Percentiles rank a stretch among this genome's conserved stretches.
Evolutionary conservation across 805 yeast species (phyloP).

Genomic region (Cyberlindnera mississippiensis): DNA sequence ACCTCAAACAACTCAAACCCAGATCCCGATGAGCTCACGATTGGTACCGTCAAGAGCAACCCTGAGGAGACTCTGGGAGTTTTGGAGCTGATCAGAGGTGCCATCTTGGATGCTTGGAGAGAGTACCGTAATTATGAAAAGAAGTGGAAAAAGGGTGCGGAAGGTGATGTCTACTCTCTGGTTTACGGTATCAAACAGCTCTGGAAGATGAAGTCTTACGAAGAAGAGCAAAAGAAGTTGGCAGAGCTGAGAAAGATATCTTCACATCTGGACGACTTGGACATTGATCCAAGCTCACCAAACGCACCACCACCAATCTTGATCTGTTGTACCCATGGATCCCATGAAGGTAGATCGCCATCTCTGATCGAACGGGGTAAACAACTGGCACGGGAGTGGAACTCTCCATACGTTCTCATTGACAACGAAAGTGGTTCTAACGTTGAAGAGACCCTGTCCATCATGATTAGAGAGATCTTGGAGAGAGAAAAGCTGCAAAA

Average conservation of each 20-base stretch:
- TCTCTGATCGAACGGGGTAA: slow-evolving; percentile 53
- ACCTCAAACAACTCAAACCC: slow-evolving; percentile 6
- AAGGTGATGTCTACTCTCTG: slow-evolving; percentile 61
- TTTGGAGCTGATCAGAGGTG: slow-evolving; percentile 44
- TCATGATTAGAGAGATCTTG: slow-evolving; percentile 56
- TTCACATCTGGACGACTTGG: slow-evolving; percentile 29
- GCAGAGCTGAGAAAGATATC: slow-evolving; percentile 30
- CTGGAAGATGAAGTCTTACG: slow-evolving; percentile 42
- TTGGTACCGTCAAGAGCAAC: slow-evolving; percentile 14
- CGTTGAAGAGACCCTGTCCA: slow-evolving; percentile 53
- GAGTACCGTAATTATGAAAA: slow-evolving; percentile 54
- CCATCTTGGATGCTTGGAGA: slow-evolving; percentile 70
- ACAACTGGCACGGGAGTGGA: slow-evolving; percentile 56
- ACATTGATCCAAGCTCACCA: slow-evolving; percentile 35
- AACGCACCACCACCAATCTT: slow-evolving; percentile 60
- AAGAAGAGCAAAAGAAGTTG: slow-evolving; percentile 30
- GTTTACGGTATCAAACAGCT: slow-evolving; percentile 53
- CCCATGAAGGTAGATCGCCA: slow-evolving; percentile 58
- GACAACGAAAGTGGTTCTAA: slow-evolving; percentile 48
- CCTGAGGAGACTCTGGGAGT: slow-evolving; percentile 21
- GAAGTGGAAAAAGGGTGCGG: slow-evolving; percentile 61
- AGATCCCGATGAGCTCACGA: slow-evolving; percentile 11
- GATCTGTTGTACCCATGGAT: slow-evolving; percentile 60
- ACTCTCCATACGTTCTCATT: slow-evolving; percentile 59
- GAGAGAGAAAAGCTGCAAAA: slow-evolving; percentile 39